Base-by-base conservation (phyloP, 129 eudicot species). In the Apium graveolens region DNA sequence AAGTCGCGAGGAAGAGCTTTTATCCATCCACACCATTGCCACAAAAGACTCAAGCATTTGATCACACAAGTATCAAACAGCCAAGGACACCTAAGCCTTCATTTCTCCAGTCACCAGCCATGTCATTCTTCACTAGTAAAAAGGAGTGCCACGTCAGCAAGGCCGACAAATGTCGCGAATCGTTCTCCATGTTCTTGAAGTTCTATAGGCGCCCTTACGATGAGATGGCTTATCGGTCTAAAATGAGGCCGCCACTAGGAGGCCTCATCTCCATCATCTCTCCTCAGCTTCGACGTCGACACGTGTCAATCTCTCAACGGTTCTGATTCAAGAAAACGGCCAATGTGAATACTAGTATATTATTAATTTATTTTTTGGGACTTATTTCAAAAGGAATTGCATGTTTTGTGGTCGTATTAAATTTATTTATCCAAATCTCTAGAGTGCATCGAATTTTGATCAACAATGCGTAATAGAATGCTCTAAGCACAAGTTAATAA, bases 181-280 rank as follows among this genome's bases (percentile, higher is more conserved):
- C 92, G 0, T 94, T 94, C 70, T 34, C 83, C 29, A 85, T 87
- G 14, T 94, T 82, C 66, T 32, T 94, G 70, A 91, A 86, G 75
- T 91, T 94, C 80, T 94, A 94, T 65, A 83, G 98, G 65, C 79
- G 92, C 42, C 98, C 96, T 5, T 94, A 94, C 78, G 97, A 94
- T 43, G 98, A 94, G 86, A 94, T 94, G 98, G 82, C 82, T 43
- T 94, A 94, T 53, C 78, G 98, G 81, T 88, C 98, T 4, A 94
- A 91, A 82, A 94, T 94, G 98, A 90, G 87, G 76, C 97, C 98
- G 0, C 98, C 98, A 5, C 90, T 94, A 4, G 97, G 98, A 27
- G 98, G 98, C 4, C 89, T 91, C 26, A 86, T 94, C 48, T 94
- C 98, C 18, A 94, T 94, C 66, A 96, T 94, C 41, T 83, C 93